Percentiles rank a stretch among this genome's conserved stretches.
Evolutionary conservation across 768 basidiomycete genomes (phyloP).

Genomic region (Lentinula detonsa): DNA sequence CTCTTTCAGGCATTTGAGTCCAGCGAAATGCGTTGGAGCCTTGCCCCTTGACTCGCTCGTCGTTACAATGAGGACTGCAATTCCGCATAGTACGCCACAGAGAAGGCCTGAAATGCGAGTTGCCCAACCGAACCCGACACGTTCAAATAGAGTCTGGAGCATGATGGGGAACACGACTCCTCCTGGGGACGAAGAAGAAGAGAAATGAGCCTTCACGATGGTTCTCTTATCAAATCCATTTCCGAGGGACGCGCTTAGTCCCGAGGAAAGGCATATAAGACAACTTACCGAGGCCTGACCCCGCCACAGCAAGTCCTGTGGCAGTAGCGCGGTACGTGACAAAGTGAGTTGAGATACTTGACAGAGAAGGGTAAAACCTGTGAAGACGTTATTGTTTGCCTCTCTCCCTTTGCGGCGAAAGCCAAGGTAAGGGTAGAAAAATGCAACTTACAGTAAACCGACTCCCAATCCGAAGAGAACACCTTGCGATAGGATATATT

Average conservation of each 20-base stretch:
- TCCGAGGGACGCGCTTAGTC: neutral
- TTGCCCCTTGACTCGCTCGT: conserved; percentile 11
- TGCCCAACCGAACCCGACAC: conserved; percentile 57
- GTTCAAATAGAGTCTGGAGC: conserved; percentile 48
- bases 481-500: conserved; percentile 60
- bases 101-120: conserved; percentile 52
- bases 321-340: conserved; percentile 62
- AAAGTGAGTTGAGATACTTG: conserved; percentile 65
- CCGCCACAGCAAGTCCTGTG: conserved; percentile 63
- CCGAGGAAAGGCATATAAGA: neutral
- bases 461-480: conserved; percentile 60
- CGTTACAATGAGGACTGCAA: conserved; percentile 42
- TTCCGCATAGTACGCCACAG: conserved; percentile 38
- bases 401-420: neutral
- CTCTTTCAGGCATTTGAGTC: conserved; percentile 25
- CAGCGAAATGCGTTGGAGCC: neutral
- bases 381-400: neutral
- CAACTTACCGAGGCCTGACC: conserved; percentile 55
- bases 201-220: neutral
- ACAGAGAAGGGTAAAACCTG: conserved; percentile 67
- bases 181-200: conserved; percentile 35
- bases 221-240: neutral
- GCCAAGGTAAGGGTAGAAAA: neutral
- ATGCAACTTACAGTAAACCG: conserved; percentile 49
- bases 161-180: conserved; percentile 67